Evolutionary conservation across 148 eudicot genomes (phyloP).

Genomic region (Talinum fruticosum): DNA sequence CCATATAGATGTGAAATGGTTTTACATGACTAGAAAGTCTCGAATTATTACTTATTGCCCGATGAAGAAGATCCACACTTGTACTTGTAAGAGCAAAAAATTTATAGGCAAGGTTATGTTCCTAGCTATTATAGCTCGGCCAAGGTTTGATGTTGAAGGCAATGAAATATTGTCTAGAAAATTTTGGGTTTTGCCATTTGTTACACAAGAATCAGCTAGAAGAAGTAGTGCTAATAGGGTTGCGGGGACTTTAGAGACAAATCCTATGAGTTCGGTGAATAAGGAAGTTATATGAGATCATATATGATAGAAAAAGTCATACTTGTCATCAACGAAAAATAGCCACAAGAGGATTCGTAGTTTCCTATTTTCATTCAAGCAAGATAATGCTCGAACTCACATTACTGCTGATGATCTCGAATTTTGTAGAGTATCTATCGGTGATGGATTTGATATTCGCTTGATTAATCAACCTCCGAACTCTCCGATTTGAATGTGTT

Average conservation of each 20-base stretch:
- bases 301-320: slow-evolving; percentile 3
- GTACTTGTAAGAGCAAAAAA: too few species aligned
- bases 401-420: background rate
- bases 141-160: too few species aligned
- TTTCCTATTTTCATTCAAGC: background rate
- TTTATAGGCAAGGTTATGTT: too few species aligned
- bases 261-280: background rate
- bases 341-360: background rate
- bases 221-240: background rate
- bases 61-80: too few species aligned
- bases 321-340: background rate
- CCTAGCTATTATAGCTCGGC: too few species aligned
- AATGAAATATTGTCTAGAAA: too few species aligned
- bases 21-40: too few species aligned
- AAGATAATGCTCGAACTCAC: background rate
- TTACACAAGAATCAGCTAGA: too few species aligned
- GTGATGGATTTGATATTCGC: background rate
- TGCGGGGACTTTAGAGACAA: background rate
- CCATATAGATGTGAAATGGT: too few species aligned
- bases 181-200: too few species aligned
- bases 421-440: background rate
- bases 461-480: background rate
- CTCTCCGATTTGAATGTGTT: slow-evolving; percentile 6
- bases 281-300: background rate
- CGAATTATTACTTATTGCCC: too few species aligned